These are phyloP conservation scores for Coleophoma eucalyptorum DNA, from an alignment of 2,329 filamentous ascomycete species.

Conservation along the genomic window DNA sequence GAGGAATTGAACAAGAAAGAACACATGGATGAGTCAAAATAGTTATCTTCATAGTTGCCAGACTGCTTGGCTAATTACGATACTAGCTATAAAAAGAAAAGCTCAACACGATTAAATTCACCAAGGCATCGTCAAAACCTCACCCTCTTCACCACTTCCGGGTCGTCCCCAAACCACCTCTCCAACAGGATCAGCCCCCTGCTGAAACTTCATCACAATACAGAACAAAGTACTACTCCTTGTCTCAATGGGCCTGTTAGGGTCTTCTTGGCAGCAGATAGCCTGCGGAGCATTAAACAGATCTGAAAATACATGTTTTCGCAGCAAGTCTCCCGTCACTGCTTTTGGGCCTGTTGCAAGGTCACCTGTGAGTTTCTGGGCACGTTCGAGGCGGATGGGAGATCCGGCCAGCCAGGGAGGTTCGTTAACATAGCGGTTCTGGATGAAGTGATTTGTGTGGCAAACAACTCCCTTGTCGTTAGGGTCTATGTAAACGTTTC, in stretches of 20 bases:
- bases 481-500: constrained; percentile 19
- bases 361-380: constrained; percentile 19
- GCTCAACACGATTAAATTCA: not conserved
- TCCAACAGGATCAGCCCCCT: constrained; percentile 17
- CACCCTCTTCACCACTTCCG: constrained; percentile 11
- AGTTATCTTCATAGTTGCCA: no score
- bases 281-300: constrained; percentile 29
- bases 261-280: constrained; percentile 30
- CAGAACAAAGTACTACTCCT: constrained; percentile 31
- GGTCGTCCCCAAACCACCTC: constrained; percentile 26
- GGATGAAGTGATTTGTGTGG: constrained; percentile 28
- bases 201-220: constrained; percentile 29
- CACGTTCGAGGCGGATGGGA: constrained; percentile 26
- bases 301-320: constrained; percentile 31
- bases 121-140: constrained; percentile 12
- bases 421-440: constrained; percentile 26
- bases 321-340: constrained; percentile 21
- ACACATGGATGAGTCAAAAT: no score
- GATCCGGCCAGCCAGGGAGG: constrained; percentile 28
- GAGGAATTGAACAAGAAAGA: no score
- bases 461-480: constrained; percentile 14
- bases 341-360: constrained; percentile 14
- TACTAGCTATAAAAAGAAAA: no score
- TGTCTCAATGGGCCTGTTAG: constrained; percentile 19
- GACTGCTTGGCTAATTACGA: no score